phyloP scores from a whole-genome alignment of 441 rosid species.

The Erodium texanum region DNA sequence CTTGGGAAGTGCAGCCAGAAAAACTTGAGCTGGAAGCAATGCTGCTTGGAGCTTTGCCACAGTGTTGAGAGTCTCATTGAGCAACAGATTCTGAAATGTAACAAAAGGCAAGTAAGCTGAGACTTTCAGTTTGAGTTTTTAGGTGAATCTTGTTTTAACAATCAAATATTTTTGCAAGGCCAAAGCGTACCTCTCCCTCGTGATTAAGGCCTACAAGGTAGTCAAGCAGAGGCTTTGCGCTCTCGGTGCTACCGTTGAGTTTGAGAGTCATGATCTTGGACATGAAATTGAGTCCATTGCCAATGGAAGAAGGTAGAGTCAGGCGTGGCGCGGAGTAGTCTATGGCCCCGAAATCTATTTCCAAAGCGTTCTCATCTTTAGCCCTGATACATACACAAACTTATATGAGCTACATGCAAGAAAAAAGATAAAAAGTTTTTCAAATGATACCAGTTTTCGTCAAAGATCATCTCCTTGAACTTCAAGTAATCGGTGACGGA shows the following conservation, averaged over 20 bases:
- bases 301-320: constrained; percentile 77
- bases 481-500: constrained; percentile 50
- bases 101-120: not conserved
- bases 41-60: constrained; percentile 51
- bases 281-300: constrained; percentile 89
- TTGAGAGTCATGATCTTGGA: constrained; percentile 46
- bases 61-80: constrained; percentile 74
- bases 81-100: constrained; percentile 58
- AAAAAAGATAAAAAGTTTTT: not conserved
- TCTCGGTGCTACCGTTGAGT: constrained; percentile 37
- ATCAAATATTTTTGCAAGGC: too few relatives aligned
- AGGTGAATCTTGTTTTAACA: too few relatives aligned
- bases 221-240: constrained; percentile 63
- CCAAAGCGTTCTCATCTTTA: constrained; percentile 61
- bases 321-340: constrained; percentile 73
- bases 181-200: constrained; percentile 63
- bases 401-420: not conserved
- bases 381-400: constrained; percentile 38
- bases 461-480: constrained; percentile 60
- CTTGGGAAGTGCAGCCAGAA: constrained; percentile 57
- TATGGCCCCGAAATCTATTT: constrained; percentile 78
- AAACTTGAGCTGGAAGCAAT: constrained; percentile 72
- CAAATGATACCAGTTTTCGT: constrained; percentile 47
- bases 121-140: too few relatives aligned
- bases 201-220: constrained; percentile 58